Base-by-base conservation (phyloP, 495 filamentous ascomycete genomes). In the Collariella sp. region DNA sequence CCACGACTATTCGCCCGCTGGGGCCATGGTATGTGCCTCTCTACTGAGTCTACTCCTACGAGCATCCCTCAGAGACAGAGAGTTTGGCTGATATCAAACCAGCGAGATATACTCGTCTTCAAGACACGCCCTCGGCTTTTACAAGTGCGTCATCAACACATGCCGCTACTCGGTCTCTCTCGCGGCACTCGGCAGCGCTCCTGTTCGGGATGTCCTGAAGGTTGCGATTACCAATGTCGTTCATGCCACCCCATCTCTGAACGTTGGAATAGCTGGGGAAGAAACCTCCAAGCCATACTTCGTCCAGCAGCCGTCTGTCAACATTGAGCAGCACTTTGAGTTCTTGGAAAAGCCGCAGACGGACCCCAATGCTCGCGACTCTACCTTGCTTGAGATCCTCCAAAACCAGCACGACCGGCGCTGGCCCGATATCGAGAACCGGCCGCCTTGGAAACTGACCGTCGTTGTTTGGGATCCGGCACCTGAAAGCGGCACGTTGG, bases 361-460 rank as follows among this genome's bases (percentile, higher is more conserved):
- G 18, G 55, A 46, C 3, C 23, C 24, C 6, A 35, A 46, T 2
- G 52, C 34, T 9, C 44, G 48, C 23, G 64, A 70, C 35, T 23
- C 39, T 5, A 50, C 56, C 23, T 33, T 68, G 2, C 31, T 62
- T 6, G 15, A 23, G 1, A 38, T 49, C 3, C 54, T 72, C 6
- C 49, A 54, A 22, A 20, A 47, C 16, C 62, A 55, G 24, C 63
- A 72, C 38, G 61, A 71, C 42, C 46, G 46, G 34, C 50, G 46
- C 24, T 67, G 62, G 36, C 48, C 39, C 3, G 52, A 65, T 7
- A 46, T 62, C 1, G 59, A 56, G 9, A 29, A n/a, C 15, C 58
- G 50, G 7, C 66, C 70, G 1, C 60, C 63, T 0, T 72, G 70
- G 70, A 65, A 62, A 40, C 54, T 70, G 10, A 50, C 61, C 10